phyloP scores from a whole-genome alignment of 306 rosid genomes.

The Clitoria ternatea region DNA sequence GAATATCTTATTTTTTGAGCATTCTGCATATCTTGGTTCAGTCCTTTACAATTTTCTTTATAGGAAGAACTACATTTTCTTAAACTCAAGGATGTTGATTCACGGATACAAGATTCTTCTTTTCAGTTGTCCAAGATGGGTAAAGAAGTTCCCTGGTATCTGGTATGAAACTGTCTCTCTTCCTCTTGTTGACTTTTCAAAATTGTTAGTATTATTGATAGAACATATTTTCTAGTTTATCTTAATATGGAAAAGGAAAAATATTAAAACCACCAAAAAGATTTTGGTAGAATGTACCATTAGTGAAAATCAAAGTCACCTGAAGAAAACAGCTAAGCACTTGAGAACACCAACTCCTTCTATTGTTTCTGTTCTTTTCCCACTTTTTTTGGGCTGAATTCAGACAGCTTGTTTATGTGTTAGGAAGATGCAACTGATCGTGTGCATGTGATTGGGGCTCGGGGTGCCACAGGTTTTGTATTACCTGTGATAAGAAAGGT shows the following conservation, averaged over 20 bases:
- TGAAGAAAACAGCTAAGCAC: neutral
- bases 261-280: too few species aligned
- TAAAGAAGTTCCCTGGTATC: slow-evolving; percentile 92
- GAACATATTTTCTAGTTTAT: too few species aligned
- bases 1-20: neutral
- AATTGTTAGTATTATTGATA: too few species aligned
- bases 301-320: slow-evolving; percentile 6
- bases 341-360: neutral
- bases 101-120: slow-evolving; percentile 98
- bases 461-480: slow-evolving; percentile 70
- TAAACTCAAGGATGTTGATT: slow-evolving; percentile 82
- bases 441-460: slow-evolving; percentile 82
- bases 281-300: neutral
- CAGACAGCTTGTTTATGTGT: neutral
- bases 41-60: slow-evolving; percentile 13
- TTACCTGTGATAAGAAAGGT: slow-evolving; percentile 80
- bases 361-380: neutral
- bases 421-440: slow-evolving; percentile 85
- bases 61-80: slow-evolving; percentile 90
- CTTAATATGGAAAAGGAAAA: too few species aligned
- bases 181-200: neutral
- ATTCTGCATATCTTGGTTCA: neutral
- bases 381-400: too few species aligned
- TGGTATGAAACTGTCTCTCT: slow-evolving; percentile 47
- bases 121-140: slow-evolving; percentile 80